Base-by-base conservation (phyloP, 2,329 filamentous ascomycete species). In the Claviceps humidiphila region DNA sequence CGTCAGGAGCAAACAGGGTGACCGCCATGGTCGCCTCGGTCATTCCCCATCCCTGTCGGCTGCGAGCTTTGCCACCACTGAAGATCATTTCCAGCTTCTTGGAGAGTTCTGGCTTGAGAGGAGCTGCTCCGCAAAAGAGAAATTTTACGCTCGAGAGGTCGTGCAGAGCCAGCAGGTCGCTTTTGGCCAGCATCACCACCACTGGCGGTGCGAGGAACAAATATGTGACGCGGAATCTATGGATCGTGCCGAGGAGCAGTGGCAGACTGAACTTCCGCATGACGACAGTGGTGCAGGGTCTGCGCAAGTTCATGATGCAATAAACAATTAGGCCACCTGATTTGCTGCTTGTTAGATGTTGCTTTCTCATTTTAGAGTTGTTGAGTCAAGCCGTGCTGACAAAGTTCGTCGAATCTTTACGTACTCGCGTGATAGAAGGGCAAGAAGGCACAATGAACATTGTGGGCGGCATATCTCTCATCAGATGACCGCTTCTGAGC, bases 191-290 rank as follows among this genome's bases (percentile, higher is more conserved):
- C 55, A 80, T 73, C 56, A 91, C 87, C 56, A 90, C 81, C 61
- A 91, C 88, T 0, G 87, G 87, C 9, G 87, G 87, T 0, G 90
- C 87, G 58, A 93, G 65, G 58, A 76, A 84, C 14, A 93, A 71
- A 43, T 75, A 73, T 50, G 74, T 72, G 59, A 93, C 86, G 65
- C 82, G 84, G 71, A 80, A 84, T 34, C 71, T 75, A 60, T 88
- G 78, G 17, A 91, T 82, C 0, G 81, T 72, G 34, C 72, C 64
- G 14, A 91, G 71, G 53, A 81, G 24, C 7, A 46, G 24, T 11
- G 3, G n/a, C 7, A 46, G 43, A 46, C 8, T 46, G 4, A 46
- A 46, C 24, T 34, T 46, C 7, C 43, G 43, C 43, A 46, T 30
- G 24, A 46, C 9, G 14, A 46, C 43, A 11, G 43, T 46, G 16